Evolutionary conservation across 768 basidiomycete genomes (phyloP).

Genomic region (Serendipita sp.): DNA sequence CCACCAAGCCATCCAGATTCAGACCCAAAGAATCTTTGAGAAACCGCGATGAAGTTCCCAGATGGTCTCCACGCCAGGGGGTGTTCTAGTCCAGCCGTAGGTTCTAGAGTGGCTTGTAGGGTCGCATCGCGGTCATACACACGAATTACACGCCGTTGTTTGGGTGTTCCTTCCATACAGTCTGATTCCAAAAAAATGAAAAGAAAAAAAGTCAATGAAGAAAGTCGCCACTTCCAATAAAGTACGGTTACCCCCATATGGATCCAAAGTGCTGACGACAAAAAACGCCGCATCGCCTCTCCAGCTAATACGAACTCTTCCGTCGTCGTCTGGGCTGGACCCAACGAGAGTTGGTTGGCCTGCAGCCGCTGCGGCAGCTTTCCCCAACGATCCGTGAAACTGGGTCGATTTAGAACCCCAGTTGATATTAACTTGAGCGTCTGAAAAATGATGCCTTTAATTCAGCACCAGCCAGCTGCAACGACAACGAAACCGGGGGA

Average conservation of each 20-base stretch:
- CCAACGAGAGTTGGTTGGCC: constrained; percentile 23
- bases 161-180: constrained; percentile 15
- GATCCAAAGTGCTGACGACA: constrained; percentile 61
- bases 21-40: constrained; percentile 45
- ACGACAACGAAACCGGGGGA: background rate
- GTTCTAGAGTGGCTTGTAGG: constrained; percentile 75
- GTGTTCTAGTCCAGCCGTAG: constrained; percentile 69
- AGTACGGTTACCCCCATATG: constrained; percentile 14
- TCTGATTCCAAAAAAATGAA: constrained; percentile 12
- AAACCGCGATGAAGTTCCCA: constrained; percentile 68
- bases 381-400: constrained; percentile 92
- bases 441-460: constrained; percentile 34
- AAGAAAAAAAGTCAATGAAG: too few relatives aligned
- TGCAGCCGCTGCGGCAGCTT: constrained; percentile 46
- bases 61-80: constrained; percentile 71
- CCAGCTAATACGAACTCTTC: constrained; percentile 67
- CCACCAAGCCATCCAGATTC: constrained; percentile 47
- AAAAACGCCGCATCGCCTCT: constrained; percentile 87
- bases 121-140: constrained; percentile 60
- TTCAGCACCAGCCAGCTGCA: background rate
- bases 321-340: constrained; percentile 56
- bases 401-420: constrained; percentile 98
- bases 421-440: constrained; percentile 85
- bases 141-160: constrained; percentile 42
- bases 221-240: too few relatives aligned